phyloP scores from a whole-genome alignment of 225 moss, liverwort and hornwort genomes.

The Neckera pumila region DNA sequence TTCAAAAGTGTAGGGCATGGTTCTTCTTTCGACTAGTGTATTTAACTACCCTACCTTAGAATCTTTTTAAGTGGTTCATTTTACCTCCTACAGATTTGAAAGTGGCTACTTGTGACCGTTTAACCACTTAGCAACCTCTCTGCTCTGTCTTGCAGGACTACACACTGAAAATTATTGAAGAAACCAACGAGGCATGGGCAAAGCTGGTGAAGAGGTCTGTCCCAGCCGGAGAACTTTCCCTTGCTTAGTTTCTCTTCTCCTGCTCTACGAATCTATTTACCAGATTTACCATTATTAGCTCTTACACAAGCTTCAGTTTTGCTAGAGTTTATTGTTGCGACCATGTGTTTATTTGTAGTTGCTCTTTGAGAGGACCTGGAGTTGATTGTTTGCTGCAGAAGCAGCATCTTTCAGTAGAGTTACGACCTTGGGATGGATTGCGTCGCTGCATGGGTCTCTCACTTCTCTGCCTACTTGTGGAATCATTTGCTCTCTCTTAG shows the following conservation, averaged over 20 bases:
- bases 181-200: conserved; percentile 97
- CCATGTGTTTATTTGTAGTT: background rate
- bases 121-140: background rate
- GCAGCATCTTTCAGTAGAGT: conserved; percentile 1
- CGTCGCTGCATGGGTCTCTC: background rate
- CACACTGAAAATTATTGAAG: conserved; percentile 71
- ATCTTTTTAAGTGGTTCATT: background rate
- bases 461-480: background rate
- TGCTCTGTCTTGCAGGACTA: conserved; percentile 48
- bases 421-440: background rate
- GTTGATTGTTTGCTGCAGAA: conserved; percentile 8
- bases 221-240: conserved; percentile 91
- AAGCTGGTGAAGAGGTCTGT: conserved; percentile 97
- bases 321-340: conserved; percentile 11
- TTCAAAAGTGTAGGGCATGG: background rate
- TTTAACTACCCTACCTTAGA: background rate
- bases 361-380: background rate
- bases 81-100: background rate
- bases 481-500: background rate
- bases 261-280: background rate
- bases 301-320: conserved; percentile 28
- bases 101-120: background rate
- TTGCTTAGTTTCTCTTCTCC: conserved; percentile 27
- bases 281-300: background rate
- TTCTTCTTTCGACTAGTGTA: background rate